phyloP scores from a whole-genome alignment of 75 land plant species.

The Pinus tabuliformis region DNA sequence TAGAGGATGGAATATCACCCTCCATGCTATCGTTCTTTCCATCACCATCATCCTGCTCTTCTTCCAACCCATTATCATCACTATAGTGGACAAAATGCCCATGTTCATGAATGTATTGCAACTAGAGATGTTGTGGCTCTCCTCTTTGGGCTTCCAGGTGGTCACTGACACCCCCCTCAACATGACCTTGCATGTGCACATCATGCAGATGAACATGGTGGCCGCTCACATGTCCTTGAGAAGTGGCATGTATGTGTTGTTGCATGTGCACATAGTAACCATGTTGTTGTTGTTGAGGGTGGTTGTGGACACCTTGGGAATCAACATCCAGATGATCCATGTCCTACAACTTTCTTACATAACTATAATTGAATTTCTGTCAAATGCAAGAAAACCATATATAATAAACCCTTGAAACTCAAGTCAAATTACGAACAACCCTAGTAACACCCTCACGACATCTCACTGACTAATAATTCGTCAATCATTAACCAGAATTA shows the following conservation, averaged over 20 bases:
- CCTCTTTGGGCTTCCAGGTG: not conserved
- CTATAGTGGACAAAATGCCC: not conserved
- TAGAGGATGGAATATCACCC: not conserved
- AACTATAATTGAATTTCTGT: not conserved
- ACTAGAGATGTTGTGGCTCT: not conserved
- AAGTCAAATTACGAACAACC: not conserved
- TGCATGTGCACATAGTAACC: not conserved
- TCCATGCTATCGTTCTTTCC: not conserved
- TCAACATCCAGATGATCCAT: conserved; percentile 3
- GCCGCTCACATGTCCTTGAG: not conserved
- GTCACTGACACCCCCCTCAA: not conserved
- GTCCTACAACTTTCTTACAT: conserved; percentile 3
- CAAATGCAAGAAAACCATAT: not conserved
- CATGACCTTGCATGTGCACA: not conserved
- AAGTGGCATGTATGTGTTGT: conserved; percentile 2
- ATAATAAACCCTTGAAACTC: not conserved
- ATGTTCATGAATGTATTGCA: not conserved
- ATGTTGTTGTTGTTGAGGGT: not conserved
- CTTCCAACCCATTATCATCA: not conserved
- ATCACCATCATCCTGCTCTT: not conserved
- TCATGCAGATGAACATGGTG: conserved; percentile 4
- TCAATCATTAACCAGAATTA: not conserved
- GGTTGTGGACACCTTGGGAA: not conserved
- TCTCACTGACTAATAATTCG: not conserved
- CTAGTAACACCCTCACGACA: not conserved